phyloP scores from a whole-genome alignment of 768 basidiomycete genomes.

The Rhizopogon vinicolor region DNA sequence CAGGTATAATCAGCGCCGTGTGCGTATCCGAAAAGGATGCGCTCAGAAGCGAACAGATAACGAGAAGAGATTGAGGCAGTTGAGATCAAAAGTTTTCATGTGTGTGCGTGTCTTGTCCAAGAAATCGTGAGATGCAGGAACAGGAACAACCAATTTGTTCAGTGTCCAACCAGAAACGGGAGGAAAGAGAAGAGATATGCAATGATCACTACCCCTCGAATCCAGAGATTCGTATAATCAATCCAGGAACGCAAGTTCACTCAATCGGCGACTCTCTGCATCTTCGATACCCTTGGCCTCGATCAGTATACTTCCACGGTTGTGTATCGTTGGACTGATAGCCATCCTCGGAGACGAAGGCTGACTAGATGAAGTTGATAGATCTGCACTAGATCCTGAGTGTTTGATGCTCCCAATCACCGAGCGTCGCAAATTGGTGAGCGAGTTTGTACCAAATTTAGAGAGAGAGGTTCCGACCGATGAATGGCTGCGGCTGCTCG shows the following conservation, averaged over 20 bases:
- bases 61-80: too few species aligned
- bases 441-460: conserved; percentile 31
- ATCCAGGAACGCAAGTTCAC: conserved; percentile 65
- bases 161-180: background rate
- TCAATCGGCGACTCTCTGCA: conserved; percentile 63
- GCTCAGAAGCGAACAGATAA: background rate
- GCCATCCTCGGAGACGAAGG: conserved; percentile 31
- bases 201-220: background rate
- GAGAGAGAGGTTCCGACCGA: conserved; percentile 10
- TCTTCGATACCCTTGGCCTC: conserved; percentile 56
- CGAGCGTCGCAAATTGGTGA: conserved; percentile 43
- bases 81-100: background rate
- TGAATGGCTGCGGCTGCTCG: conserved; percentile 7
- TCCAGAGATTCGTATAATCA: conserved; percentile 11
- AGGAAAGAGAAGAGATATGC: background rate
- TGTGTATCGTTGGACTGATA: conserved; percentile 57
- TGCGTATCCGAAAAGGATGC: background rate
- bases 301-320: conserved; percentile 47
- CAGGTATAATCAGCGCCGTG: background rate
- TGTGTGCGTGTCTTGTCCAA: background rate
- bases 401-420: conserved; percentile 29
- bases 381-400: conserved; percentile 19
- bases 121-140: background rate
- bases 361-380: conserved; percentile 35
- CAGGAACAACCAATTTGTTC: background rate